A percentile compares a stretch with the other conserved stretches of the same genome.
phyloP scores from a whole-genome alignment of 208 protist species.

The Trypanosomatidae sp. region DNA sequence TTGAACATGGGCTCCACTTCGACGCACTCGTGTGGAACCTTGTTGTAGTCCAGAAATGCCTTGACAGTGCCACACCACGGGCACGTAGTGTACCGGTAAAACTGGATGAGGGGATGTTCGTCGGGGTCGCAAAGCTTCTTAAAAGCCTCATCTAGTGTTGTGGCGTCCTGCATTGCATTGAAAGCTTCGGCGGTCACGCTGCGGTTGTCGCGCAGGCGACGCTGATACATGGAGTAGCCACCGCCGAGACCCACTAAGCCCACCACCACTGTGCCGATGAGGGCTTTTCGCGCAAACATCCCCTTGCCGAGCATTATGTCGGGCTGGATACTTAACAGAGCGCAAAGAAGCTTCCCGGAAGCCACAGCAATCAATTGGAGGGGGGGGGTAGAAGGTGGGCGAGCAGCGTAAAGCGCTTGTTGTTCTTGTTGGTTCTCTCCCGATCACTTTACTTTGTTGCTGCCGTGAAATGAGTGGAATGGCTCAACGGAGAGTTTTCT shows the following conservation, averaged over 20 bases:
- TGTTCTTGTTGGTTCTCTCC: not conserved
- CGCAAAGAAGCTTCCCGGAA: not conserved
- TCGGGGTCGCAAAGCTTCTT: slow-evolving; percentile 44
- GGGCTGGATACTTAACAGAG: not conserved
- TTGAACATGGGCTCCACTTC: slow-evolving; percentile 94
- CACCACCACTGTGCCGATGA: slow-evolving; percentile 29
- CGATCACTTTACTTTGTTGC: too few species aligned
- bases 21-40: slow-evolving; percentile 73
- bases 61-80: slow-evolving; percentile 91
- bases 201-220: slow-evolving; percentile 73
- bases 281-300: slow-evolving; percentile 42
- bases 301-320: slow-evolving; percentile 53
- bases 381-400: not conserved
- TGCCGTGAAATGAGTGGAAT: not conserved
- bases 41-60: slow-evolving; percentile 82
- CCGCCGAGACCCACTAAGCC: slow-evolving; percentile 44
- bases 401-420: not conserved
- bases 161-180: slow-evolving; percentile 70
- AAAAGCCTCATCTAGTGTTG: slow-evolving; percentile 48
- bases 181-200: slow-evolving; percentile 75
- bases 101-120: slow-evolving; percentile 40
- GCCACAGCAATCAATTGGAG: not conserved
- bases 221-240: slow-evolving; percentile 73
- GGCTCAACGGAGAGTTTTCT: not conserved
- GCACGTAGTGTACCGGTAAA: slow-evolving; percentile 91